These are phyloP conservation scores for Tricholoma terreum DNA, from an alignment of 768 basidiomycete genomes.

Conservation along the genomic window DNA sequence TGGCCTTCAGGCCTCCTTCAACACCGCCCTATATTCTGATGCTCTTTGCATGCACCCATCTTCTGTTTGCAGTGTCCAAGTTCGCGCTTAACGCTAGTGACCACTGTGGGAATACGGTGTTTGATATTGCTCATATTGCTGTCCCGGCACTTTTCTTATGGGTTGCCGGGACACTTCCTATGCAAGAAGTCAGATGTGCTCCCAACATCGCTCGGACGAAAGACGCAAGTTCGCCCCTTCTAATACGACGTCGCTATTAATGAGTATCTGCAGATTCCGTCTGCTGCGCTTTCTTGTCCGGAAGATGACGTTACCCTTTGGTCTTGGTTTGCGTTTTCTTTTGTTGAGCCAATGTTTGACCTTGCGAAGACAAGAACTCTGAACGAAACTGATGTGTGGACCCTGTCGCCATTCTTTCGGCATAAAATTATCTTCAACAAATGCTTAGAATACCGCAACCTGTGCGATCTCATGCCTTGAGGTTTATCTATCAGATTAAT, in stretches of 20 bases:
- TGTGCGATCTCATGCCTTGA: slow-evolving; percentile 25
- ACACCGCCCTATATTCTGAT: slow-evolving; percentile 55
- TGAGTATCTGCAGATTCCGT: slow-evolving; percentile 40
- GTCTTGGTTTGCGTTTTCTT: slow-evolving; percentile 64
- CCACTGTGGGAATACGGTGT: slow-evolving; percentile 6
- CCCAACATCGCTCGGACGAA: slow-evolving; percentile 45
- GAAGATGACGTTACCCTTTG: slow-evolving; percentile 65
- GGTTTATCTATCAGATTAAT: not conserved
- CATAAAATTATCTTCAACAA: slow-evolving; percentile 69
- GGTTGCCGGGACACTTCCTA: slow-evolving; percentile 55
- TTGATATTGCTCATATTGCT: slow-evolving; percentile 27
- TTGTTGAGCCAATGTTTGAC: slow-evolving; percentile 58
- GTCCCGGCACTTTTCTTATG: slow-evolving; percentile 40
- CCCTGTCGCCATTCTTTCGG: slow-evolving; percentile 61
- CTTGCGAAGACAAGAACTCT: slow-evolving; percentile 50
- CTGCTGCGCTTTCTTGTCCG: slow-evolving; percentile 49
- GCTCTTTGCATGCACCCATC: slow-evolving; percentile 38
- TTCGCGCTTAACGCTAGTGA: slow-evolving; percentile 30
- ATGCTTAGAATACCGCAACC: slow-evolving; percentile 48
- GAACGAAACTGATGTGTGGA: slow-evolving; percentile 56
- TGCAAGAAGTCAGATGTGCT: slow-evolving; percentile 43
- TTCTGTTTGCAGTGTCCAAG: slow-evolving; percentile 33
- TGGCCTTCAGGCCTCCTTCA: slow-evolving; percentile 37
- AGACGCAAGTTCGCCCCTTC: slow-evolving; percentile 37
- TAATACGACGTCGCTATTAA: not conserved